phyloP scores from a whole-genome alignment of 1,284 basidiomycete genomes.

The Microbotryum violaceum region DNA sequence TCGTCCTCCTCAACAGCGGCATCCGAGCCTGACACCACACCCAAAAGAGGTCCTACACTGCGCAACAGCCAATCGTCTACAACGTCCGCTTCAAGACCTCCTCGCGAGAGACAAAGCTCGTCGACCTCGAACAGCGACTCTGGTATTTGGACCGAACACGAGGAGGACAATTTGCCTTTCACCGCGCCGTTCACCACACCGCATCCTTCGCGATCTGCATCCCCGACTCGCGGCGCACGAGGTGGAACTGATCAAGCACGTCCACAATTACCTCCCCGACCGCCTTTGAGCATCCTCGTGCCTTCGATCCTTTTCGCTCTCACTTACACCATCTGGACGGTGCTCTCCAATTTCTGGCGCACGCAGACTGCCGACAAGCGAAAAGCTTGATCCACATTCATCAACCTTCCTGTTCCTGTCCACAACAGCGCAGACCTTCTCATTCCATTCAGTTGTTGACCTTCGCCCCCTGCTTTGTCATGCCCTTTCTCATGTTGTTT shows the following conservation, averaged over 20 bases:
- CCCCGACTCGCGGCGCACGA: conserved; percentile 6
- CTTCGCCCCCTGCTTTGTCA: too few relatives aligned
- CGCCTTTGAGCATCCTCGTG: conserved; percentile 16
- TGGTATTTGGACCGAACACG: conserved; percentile 15
- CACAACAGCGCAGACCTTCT: too few relatives aligned
- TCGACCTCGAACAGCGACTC: not conserved
- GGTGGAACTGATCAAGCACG: not conserved
- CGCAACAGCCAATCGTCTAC: not conserved
- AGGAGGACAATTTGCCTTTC: conserved; percentile 14
- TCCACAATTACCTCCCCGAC: conserved; percentile 18
- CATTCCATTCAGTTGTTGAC: too few relatives aligned
- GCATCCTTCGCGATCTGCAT: not conserved
- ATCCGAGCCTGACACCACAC: not conserved
- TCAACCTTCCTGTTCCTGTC: too few relatives aligned
- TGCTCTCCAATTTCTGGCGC: conserved; percentile 3
- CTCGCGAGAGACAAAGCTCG: not conserved
- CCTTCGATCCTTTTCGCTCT: conserved; percentile 21
- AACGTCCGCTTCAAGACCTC: not conserved
- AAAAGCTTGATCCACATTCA: too few relatives aligned
- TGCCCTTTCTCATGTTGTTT: too few relatives aligned
- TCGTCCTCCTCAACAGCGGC: not conserved
- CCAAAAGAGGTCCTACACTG: not conserved
- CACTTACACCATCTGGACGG: conserved; percentile 12
- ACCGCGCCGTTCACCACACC: conserved; percentile 17
- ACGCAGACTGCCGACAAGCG: too few relatives aligned